A percentile compares a stretch with the other conserved stretches of the same genome.
phyloP scores from a whole-genome alignment of 306 rosid species.

The Cucumis hystrix region DNA sequence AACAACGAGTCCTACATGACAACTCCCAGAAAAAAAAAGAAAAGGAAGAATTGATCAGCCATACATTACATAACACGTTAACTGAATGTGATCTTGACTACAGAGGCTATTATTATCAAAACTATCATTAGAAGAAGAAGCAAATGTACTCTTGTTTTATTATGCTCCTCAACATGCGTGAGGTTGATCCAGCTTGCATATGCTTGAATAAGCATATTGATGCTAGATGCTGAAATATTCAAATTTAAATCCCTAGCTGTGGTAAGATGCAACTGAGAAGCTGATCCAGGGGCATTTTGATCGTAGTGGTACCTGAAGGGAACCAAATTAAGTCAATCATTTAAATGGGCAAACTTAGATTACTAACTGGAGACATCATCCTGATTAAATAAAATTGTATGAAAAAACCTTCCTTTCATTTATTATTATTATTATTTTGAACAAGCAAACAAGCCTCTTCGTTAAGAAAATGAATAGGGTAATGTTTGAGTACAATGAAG shows the following conservation, averaged over 20 bases:
- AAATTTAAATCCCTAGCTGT: conserved; percentile 79
- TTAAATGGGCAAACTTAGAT: background rate
- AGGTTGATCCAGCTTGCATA: conserved; percentile 97
- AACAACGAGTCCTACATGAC: conserved; percentile 47
- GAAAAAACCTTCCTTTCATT: background rate
- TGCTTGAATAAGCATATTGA: conserved; percentile 92
- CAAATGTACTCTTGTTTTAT: conserved; percentile 37
- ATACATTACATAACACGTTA: background rate
- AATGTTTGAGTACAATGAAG: too few relatives aligned
- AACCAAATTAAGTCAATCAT: background rate
- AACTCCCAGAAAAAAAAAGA: background rate
- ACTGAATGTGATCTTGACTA: background rate
- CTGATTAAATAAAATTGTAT: background rate
- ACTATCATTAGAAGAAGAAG: conserved; percentile 4
- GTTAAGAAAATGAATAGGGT: too few relatives aligned
- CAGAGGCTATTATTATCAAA: background rate
- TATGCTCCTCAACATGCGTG: conserved; percentile 35
- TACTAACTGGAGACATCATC: background rate
- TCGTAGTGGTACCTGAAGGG: conserved; percentile 68
- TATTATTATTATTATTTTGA: background rate
- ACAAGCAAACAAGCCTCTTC: too few relatives aligned
- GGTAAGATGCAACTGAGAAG: conserved; percentile 86
- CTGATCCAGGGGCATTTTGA: conserved; percentile 60
- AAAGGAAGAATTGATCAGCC: background rate
- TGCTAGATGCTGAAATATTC: conserved; percentile 84